Base-by-base conservation (phyloP, 2,329 filamentous ascomycete species). In the Sporothrix dimorphospora region DNA sequence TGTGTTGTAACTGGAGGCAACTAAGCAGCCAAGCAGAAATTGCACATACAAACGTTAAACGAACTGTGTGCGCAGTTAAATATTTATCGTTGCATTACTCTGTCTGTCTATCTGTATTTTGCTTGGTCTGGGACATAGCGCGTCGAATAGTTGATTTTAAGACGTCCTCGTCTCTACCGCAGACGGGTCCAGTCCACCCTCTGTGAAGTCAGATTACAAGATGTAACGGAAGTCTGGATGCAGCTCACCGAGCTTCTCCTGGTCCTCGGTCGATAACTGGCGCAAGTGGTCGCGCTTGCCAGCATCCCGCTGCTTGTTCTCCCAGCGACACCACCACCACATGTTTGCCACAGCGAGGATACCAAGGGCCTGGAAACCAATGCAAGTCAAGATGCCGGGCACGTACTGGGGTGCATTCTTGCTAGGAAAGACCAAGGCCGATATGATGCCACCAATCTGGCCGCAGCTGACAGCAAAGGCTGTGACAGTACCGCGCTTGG, bases 201-300 rank as follows among this genome's bases (percentile, higher is more conserved):
- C 30, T 34, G 6, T 6, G 30, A 34, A 34, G 30, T 6, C 30
- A 34, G 6, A 34, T 34, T 45, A 65, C 19, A 65, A 21, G 8
- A 65, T 65, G 40, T 65, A 65, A 24, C 59, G 59, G 59, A 65
- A 65, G 38, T 65, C 59, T 8, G 59, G 59, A 21, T 65, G 59
- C 59, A 65, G 21, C 59, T 65, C 59, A 5, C 59, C 59, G 2
- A 45, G 21, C 9, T 65, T 65, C 59, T 65, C 59, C 21, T 65
- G 59, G 4, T 65, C 59, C n/a, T 65, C 59, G 8, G 19, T 34
- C 19, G 59, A 27, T 2, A 65, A 16, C 38, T 42, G n/a, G 19
- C 59, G 59, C 21, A 65, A 19, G 42, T 65, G 59, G 16, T 65
- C 59, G 21, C 59, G 59, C 40, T 65, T 65, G 38, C 59, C 59